Percentiles rank a stretch among this genome's conserved stretches.
Evolutionary conservation across 768 basidiomycete genomes (phyloP).

Genomic region (Hydnomerulius pinastri): DNA sequence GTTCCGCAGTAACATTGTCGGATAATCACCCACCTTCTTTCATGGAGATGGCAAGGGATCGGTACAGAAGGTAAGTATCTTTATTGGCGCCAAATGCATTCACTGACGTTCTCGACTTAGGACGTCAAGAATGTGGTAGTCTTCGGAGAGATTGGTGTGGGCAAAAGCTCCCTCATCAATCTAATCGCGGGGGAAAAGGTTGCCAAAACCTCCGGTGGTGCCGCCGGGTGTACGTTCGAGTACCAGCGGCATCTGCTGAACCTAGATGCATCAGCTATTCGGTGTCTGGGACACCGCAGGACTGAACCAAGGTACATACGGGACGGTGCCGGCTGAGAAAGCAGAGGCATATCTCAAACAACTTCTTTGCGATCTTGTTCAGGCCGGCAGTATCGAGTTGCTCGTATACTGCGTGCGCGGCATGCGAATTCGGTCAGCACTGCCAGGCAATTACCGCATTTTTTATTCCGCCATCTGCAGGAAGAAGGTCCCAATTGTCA

Average conservation of each 20-base stretch:
- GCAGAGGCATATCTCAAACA: conserved; percentile 33
- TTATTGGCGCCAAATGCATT: too few relatives aligned
- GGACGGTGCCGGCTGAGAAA: conserved; percentile 29
- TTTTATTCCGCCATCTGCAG: conserved; percentile 43
- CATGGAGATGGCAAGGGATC: too few relatives aligned
- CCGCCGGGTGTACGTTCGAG: conserved; percentile 5
- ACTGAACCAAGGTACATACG: conserved; percentile 29
- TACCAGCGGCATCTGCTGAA: conserved; percentile 22
- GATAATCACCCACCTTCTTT: too few relatives aligned
- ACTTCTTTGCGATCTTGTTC: conserved; percentile 37
- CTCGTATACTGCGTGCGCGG: conserved; percentile 35
- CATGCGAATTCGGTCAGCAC: conserved; percentile 35
- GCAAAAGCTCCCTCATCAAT: conserved; percentile 7
- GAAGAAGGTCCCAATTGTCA: conserved; percentile 38
- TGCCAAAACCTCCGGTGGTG: background rate
- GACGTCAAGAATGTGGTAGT: background rate
- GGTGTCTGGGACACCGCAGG: conserved; percentile 38
- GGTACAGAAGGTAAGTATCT: too few relatives aligned
- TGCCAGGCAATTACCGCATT: conserved; percentile 40
- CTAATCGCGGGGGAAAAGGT: background rate
- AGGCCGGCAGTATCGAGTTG: conserved; percentile 39
- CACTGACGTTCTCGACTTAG: too few relatives aligned
- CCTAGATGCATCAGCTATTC: conserved; percentile 20
- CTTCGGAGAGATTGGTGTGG: background rate
- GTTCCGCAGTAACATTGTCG: too few relatives aligned